Percentiles rank a stretch among this genome's conserved stretches.
These are phyloP conservation scores for Daldinia sp. DNA, from an alignment of 2,329 filamentous ascomycete species.

Conservation along the genomic window DNA sequence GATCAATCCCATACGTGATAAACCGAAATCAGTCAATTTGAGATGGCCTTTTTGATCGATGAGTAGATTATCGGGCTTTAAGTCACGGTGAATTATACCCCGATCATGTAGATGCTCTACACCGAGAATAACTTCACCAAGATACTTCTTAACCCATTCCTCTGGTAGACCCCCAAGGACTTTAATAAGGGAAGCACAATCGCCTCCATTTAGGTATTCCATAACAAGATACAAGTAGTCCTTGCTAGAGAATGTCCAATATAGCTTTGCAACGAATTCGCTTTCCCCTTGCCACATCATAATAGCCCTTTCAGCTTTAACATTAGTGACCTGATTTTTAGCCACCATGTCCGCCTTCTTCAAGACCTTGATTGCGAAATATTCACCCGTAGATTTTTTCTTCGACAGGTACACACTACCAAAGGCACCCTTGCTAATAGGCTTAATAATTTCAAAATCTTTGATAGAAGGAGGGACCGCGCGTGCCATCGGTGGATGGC, in stretches of 20 bases:
- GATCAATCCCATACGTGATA: slow-evolving; percentile 96
- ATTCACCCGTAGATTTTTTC: slow-evolving; percentile 98
- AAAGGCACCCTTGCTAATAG: slow-evolving; percentile 98
- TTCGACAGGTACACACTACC: slow-evolving; percentile 98
- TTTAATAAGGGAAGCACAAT: slow-evolving; percentile 96
- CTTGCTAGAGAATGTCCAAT: slow-evolving; percentile 99
- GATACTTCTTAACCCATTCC: slow-evolving; percentile 98
- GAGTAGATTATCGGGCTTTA: slow-evolving; percentile 96
- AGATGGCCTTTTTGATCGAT: slow-evolving; percentile 97
- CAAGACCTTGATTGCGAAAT: slow-evolving; percentile 97
- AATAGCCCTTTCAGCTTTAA: slow-evolving; percentile 97
- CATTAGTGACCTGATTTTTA: slow-evolving; percentile 98
- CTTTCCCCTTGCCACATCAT: slow-evolving; percentile 99
- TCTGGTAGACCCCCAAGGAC: slow-evolving; percentile 90
- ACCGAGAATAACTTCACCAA: slow-evolving; percentile 95
- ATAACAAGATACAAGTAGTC: slow-evolving; percentile 98
- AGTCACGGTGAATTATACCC: slow-evolving; percentile 93
- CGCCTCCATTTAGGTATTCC: slow-evolving; percentile 98
- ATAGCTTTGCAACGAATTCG: slow-evolving; percentile 97
- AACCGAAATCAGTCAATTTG: slow-evolving; percentile 95
- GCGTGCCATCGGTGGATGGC: slow-evolving; percentile 81
- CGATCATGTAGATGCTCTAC: slow-evolving; percentile 94
- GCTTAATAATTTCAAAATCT: slow-evolving; percentile 99
- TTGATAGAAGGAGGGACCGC: slow-evolving; percentile 96
- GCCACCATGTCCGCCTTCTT: slow-evolving; percentile 99